Evolutionary conservation across 139 green algal genomes (phyloP).

Genomic region (Trebouxia sp.): DNA sequence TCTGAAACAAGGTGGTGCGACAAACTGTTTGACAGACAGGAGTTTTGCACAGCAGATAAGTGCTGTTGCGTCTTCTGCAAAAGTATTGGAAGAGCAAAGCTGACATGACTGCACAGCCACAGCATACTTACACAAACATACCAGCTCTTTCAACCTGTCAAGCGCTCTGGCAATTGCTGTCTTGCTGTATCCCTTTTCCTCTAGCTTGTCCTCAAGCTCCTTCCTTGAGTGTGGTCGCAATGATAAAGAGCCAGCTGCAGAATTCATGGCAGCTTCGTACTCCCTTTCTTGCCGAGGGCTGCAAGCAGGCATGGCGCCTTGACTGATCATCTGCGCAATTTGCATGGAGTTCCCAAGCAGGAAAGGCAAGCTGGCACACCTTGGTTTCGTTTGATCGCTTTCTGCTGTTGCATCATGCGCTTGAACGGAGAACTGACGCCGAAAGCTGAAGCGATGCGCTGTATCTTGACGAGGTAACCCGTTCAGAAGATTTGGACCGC

Average conservation of each 20-base stretch:
- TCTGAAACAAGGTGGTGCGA: neutral
- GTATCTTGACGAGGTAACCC: too few relatives aligned
- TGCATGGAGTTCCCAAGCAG: too few relatives aligned
- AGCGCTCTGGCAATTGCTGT: conserved; percentile 38
- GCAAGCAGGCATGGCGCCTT: neutral
- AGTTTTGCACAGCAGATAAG: neutral
- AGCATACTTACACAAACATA: neutral
- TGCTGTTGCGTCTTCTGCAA: neutral
- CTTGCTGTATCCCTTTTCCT: conserved; percentile 40
- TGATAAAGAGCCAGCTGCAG: conserved; percentile 45
- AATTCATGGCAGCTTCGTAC: conserved; percentile 40
- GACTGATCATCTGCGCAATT: too few relatives aligned
- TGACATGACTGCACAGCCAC: neutral
- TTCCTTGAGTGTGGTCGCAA: conserved; percentile 35
- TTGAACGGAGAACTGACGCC: too few relatives aligned
- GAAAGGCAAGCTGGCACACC: too few relatives aligned
- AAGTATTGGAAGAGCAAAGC: neutral
- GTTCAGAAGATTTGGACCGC: too few relatives aligned
- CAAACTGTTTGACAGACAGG: neutral
- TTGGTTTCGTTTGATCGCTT: too few relatives aligned
- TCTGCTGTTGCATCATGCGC: too few relatives aligned
- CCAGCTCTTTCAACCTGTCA: conserved; percentile 42
- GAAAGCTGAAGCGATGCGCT: too few relatives aligned
- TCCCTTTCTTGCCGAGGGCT: conserved; percentile 1
- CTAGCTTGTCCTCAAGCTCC: conserved; percentile 49